Evolutionary conservation across 2,329 filamentous ascomycete genomes (phyloP).

Genomic region (Trichoderma sp.): DNA sequence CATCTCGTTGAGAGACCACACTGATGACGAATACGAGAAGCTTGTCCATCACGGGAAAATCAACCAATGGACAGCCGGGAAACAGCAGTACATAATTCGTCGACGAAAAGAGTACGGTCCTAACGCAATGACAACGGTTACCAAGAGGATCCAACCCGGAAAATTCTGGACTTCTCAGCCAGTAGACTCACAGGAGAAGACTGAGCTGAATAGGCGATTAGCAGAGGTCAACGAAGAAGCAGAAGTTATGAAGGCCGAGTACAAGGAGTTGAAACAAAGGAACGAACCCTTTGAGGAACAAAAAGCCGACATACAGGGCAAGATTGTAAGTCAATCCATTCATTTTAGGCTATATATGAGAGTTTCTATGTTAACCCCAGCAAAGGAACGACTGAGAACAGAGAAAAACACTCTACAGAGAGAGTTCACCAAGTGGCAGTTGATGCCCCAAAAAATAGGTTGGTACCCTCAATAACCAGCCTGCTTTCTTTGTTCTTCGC

Average conservation of each 20-base stretch:
- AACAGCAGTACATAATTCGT: slow-evolving; percentile 59
- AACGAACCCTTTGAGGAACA: slow-evolving; percentile 42
- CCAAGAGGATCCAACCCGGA: slow-evolving; percentile 59
- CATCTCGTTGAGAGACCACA: slow-evolving; percentile 61
- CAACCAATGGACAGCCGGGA: slow-evolving; percentile 66
- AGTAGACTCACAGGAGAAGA: slow-evolving; percentile 64
- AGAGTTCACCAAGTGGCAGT: slow-evolving; percentile 60
- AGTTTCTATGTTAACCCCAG: slow-evolving; percentile 23
- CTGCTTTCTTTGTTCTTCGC: background rate
- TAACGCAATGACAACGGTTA: slow-evolving; percentile 65
- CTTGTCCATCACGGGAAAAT: slow-evolving; percentile 59
- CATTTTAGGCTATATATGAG: background rate
- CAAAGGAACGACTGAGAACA: slow-evolving; percentile 47
- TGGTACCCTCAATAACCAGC: slow-evolving; percentile 31
- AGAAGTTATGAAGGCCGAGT: slow-evolving; percentile 34
- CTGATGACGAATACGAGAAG: slow-evolving; percentile 63
- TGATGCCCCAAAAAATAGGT: slow-evolving; percentile 70
- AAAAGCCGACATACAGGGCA: slow-evolving; percentile 39
- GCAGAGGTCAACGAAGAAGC: slow-evolving; percentile 39
- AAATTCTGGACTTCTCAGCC: slow-evolving; percentile 74
- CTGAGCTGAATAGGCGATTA: slow-evolving; percentile 55
- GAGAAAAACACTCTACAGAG: slow-evolving; percentile 68
- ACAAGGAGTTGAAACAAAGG: slow-evolving; percentile 37
- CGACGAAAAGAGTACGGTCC: slow-evolving; percentile 79
- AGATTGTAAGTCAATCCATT: slow-evolving; percentile 32